Base-by-base conservation (phyloP, 2,329 filamentous ascomycete species). In the Botrytis byssoidea region DNA sequence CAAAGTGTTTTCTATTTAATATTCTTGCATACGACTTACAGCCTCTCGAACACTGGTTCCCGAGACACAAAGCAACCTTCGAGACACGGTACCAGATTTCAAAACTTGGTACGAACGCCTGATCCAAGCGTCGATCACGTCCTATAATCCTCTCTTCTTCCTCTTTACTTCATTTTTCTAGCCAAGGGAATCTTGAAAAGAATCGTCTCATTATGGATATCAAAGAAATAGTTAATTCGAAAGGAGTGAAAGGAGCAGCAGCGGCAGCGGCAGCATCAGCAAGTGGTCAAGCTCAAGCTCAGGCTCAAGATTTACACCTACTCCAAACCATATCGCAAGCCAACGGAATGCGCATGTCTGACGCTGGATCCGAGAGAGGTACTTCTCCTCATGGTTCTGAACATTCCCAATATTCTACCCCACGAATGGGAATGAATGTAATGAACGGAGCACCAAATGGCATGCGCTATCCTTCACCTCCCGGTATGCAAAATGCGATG, bases 211-310 rank as follows among this genome's bases (percentile, higher is more conserved):
- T 67, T 51, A 82, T 82, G 81, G 81, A 82, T 64, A 81, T 82
- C 74, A 81, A 81, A 70, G 78, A 81, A 69, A 82, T 82, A 46
- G 81, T 82, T 51, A 81, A 82, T 75, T 77, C 80, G 10, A 82
- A 82, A 75, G 80, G 79, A n/a, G 74, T 65, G 60, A 78, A 78
- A 76, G 78, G 74, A n/a, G 78, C 76, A 29, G 77, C 51, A 4
- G 79, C 77, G 2, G 80, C 79, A 6, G 78, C 78, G 0, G 78
- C 77, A 20, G 79, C 77, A 20, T 79, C 79, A 40, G 78, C 78
- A 6, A 78, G 77, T 22, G 77, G 75, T 29, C 78, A 77, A 37
- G 75, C 75, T 64, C 79, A 79, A 72, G 77, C 75, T n/a, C 78
- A 77, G 37, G 75, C 75, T 64, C 79, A 79, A 71, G 80, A 82